These are phyloP conservation scores for Backusella psychrophila DNA, from an alignment of 192 early-diverging fungal genomes.

Conservation along the genomic window DNA sequence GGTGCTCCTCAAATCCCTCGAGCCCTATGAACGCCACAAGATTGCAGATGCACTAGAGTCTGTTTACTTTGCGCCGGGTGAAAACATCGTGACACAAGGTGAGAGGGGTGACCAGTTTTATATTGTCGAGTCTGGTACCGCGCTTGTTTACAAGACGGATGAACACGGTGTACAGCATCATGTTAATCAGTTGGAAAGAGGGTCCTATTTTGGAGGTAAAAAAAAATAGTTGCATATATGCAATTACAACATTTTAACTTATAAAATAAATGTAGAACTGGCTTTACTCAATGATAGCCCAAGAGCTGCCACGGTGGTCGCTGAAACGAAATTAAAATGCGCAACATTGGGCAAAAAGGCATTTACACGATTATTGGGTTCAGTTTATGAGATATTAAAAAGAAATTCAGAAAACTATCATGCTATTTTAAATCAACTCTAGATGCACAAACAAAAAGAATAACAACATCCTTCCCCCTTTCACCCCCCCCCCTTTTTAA, in stretches of 20 bases:
- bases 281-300: constrained; percentile 95
- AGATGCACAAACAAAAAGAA: background rate
- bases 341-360: constrained; percentile 94
- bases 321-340: constrained; percentile 89
- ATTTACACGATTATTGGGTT: constrained; percentile 92
- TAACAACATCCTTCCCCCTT: no score
- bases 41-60: constrained; percentile 97
- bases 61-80: constrained; percentile 80
- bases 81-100: constrained; percentile 87
- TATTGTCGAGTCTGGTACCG: constrained; percentile 92
- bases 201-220: constrained; percentile 95
- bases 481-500: background rate
- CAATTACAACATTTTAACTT: background rate
- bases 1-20: constrained; percentile 80
- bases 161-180: constrained; percentile 76
- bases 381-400: constrained; percentile 93
- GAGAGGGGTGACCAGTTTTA: constrained; percentile 94
- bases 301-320: constrained; percentile 84
- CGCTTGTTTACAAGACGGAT: constrained; percentile 77
- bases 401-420: constrained; percentile 92
- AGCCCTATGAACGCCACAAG: constrained; percentile 97
- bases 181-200: constrained; percentile 70
- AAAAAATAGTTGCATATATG: no score
- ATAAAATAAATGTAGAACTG: constrained; percentile 62
- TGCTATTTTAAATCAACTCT: constrained; percentile 41